Evolutionary conservation across 495 filamentous ascomycete species (phyloP), one percentile per base, ranked within the genome.

Genomic region (Penicillium cinerascens): DNA sequence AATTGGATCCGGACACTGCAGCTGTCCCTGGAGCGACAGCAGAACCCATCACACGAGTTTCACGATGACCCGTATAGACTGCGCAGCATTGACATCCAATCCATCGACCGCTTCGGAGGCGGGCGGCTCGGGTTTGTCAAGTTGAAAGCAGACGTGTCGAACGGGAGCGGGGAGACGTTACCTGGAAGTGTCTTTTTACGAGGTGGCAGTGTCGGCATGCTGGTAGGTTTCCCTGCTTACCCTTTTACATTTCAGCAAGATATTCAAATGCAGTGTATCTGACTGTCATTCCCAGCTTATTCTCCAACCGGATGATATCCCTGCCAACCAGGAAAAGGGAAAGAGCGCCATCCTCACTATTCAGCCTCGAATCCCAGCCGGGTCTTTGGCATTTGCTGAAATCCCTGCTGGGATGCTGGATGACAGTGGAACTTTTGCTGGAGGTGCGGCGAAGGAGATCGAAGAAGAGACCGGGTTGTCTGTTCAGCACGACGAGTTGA

Each of bases 401-500:
- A 73, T 96, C 17, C 91, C 91, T 0, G 91, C 91, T 0, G 91
- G 91, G 6, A 95, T 96, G 90, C 80, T 96, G 7, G 91, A 95
- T 59, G 83, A 88, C 52, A 75, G 69, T 36, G 87, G 87, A 20
- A 82, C 78, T 3, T 95, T 96, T 69, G 75, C 79, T 6, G 90
- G 91, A 3, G 79, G 78, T 2, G 91, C 91, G 0, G 90, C 90
- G 15, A 82, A 80, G 49, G 91, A 96, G 69, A 92, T 96, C 44
- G 56, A 83, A 20, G 89, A 96, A 68, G 91, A 96, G 69, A 82
- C 88, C 3, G 88, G 85, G 13, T 58, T 91, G 29, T 73, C 72
- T 47, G 81, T 87, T 38, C 65, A 70, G 15, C 68, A 77, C 38
- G 55, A 66, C 2, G 78, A 87, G 45, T 58, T 96, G 16, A 77